A percentile compares a stretch with the other conserved stretches of the same genome.
phyloP scores from a whole-genome alignment of 805 yeast genomes.

The Grigorovia humatica region DNA sequence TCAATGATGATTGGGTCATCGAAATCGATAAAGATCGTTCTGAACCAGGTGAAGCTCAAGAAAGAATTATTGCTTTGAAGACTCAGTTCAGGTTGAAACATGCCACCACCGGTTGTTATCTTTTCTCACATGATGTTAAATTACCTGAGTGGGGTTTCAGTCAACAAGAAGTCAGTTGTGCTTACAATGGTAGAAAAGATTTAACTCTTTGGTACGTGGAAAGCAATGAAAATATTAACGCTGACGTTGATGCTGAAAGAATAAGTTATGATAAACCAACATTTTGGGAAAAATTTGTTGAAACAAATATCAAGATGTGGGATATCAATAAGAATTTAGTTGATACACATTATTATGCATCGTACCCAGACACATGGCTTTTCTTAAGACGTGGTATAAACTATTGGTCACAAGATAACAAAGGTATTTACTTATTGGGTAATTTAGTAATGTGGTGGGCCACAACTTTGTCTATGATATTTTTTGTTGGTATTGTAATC shows the following conservation, averaged over 20 bases:
- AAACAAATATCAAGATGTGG: conserved; percentile 71
- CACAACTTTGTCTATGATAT: conserved; percentile 41
- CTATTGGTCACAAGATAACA: conserved; percentile 52
- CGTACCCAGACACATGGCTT: conserved; percentile 69
- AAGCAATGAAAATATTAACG: conserved; percentile 45
- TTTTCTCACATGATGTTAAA: conserved; percentile 65
- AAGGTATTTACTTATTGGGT: conserved; percentile 63
- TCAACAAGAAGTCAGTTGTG: conserved; percentile 79
- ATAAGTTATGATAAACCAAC: conserved; percentile 44
- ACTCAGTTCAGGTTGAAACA: conserved; percentile 67
- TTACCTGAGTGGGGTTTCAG: conserved; percentile 78
- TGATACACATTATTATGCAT: conserved; percentile 60
- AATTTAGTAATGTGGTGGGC: conserved; percentile 78
- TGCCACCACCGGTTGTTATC: conserved; percentile 68
- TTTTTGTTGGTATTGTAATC: conserved; percentile 38
- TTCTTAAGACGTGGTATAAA: conserved; percentile 65
- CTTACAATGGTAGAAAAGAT: conserved; percentile 52
- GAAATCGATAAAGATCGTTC: conserved; percentile 54
- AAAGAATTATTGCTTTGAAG: conserved; percentile 51
- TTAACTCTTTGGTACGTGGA: conserved; percentile 68
- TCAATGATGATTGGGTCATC: conserved; percentile 72
- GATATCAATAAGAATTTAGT: conserved; percentile 59
- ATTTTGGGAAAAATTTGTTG: conserved; percentile 51
- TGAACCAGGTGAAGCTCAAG: conserved; percentile 41
- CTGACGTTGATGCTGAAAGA: conserved; percentile 33